phyloP scores from a whole-genome alignment of 179 eudicot species.

The Kewa caespitosa region DNA sequence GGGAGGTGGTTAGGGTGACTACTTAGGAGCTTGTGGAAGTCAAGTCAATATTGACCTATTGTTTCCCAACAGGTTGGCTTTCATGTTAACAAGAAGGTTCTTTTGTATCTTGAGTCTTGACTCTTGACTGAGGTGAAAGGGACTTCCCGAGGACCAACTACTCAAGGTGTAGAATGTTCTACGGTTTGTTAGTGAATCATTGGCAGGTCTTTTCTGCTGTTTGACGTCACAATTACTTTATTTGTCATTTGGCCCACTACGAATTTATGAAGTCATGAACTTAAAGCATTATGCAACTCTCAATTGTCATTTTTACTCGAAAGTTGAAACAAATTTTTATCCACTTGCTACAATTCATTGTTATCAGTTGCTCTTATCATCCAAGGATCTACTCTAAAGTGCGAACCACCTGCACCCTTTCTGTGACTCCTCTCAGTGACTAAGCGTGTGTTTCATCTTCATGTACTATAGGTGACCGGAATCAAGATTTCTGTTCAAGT shows the following conservation, averaged over 20 bases:
- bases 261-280: neutral
- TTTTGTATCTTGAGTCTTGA: too few species aligned
- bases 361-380: neutral
- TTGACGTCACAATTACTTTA: neutral
- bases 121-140: neutral
- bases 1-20: too few species aligned
- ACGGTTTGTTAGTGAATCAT: neutral
- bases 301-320: neutral
- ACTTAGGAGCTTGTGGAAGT: too few species aligned
- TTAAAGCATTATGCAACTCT: neutral
- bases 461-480: constrained; percentile 58
- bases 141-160: neutral
- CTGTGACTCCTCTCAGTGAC: constrained; percentile 2
- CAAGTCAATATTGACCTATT: neutral
- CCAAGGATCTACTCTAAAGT: neutral
- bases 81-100: neutral
- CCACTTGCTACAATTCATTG: neutral
- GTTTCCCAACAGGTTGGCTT: neutral
- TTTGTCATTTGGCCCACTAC: too few species aligned
- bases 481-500: constrained; percentile 75
- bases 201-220: neutral
- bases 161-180: neutral
- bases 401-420: neutral
- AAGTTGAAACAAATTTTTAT: neutral
- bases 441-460: constrained; percentile 11